Percentiles rank a stretch among this genome's conserved stretches.
Conservation (phyloP, 2,329 filamentous ascomycete genomes). For the Aspergillus sp. region DNA sequence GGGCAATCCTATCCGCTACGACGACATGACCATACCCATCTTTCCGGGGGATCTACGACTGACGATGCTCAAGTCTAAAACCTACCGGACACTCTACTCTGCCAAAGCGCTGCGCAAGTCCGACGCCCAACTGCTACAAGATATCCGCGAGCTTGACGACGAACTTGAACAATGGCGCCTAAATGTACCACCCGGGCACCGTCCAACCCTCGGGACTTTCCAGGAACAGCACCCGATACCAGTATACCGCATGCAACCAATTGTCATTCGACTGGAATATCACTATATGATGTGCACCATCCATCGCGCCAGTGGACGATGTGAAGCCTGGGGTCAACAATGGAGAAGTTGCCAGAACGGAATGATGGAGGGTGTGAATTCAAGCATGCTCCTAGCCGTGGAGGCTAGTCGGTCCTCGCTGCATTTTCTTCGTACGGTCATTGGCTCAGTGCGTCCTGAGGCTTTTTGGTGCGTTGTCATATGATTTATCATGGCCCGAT, state of each 20-base stretch:
- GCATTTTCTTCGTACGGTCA: conserved; percentile 37
- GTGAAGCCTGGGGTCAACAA: conserved; percentile 33
- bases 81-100: conserved; percentile 50
- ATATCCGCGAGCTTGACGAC: conserved; percentile 55
- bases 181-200: conserved; percentile 38
- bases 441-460: background rate
- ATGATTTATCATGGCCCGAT: background rate
- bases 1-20: background rate
- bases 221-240: conserved; percentile 20
- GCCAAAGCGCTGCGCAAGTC: conserved; percentile 46
- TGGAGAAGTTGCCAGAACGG: conserved; percentile 18
- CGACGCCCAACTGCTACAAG: conserved; percentile 51
- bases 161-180: conserved; percentile 55
- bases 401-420: conserved; percentile 55
- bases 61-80: conserved; percentile 51
- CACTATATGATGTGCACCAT: conserved; percentile 54
- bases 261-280: conserved; percentile 53
- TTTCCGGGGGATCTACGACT: conserved; percentile 49
- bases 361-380: conserved; percentile 46
- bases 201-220: conserved; percentile 45
- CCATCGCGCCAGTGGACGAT: conserved; percentile 52
- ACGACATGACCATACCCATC: conserved; percentile 15
- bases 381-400: conserved; percentile 51
- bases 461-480: background rate
- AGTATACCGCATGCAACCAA: conserved; percentile 37